Evolutionary conservation across 352 stramenopile genomes (phyloP).

Genomic region (Phytophthora macrochlamydospora): DNA sequence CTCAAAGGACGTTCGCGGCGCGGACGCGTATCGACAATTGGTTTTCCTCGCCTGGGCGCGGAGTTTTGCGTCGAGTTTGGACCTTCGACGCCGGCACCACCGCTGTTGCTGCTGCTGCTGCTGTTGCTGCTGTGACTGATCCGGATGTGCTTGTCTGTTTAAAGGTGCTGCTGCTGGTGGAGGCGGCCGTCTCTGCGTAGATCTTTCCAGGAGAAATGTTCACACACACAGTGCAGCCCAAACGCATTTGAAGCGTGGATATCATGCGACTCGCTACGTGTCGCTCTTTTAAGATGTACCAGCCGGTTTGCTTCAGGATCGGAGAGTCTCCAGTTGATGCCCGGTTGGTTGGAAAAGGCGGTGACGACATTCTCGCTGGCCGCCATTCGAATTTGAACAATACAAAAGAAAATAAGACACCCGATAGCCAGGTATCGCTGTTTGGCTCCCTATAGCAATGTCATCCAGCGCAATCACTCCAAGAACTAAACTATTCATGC

Average conservation of each 20-base stretch:
- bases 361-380: neutral
- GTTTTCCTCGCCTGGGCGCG: neutral
- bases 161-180: neutral
- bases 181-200: too few relatives aligned
- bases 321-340: neutral
- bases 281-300: neutral
- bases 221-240: too few relatives aligned
- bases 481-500: too few relatives aligned
- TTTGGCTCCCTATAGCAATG: too few relatives aligned
- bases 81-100: neutral
- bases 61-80: neutral
- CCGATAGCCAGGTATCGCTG: too few relatives aligned
- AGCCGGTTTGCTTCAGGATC: neutral
- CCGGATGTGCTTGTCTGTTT: neutral
- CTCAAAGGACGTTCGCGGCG: neutral
- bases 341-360: neutral
- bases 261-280: neutral
- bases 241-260: neutral
- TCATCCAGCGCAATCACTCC: too few relatives aligned
- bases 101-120: neutral
- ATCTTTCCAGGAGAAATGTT: too few relatives aligned
- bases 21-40: neutral
- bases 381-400: too few relatives aligned
- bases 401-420: too few relatives aligned
- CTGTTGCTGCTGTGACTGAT: neutral